Conservation (phyloP, 2,329 filamentous ascomycete species). For the Magnaporthiopsis rhizophila region DNA sequence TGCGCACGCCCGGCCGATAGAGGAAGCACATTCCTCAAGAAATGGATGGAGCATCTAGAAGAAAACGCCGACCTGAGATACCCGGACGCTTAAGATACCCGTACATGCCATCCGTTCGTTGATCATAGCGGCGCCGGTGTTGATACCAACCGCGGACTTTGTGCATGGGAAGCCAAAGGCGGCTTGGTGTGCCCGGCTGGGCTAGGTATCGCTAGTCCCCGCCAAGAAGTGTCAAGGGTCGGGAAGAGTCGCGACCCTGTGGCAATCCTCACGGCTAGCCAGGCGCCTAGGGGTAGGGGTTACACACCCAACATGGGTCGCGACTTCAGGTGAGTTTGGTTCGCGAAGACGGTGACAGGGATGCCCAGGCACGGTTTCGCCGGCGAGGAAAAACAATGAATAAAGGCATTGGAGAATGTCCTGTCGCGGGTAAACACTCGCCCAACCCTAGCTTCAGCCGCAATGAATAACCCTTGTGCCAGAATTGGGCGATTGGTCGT, state of each 20-base stretch:
- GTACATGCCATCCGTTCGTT: constrained; percentile 41
- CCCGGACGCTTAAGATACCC: constrained; percentile 78
- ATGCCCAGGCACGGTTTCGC: neutral
- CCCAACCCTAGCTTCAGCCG: neutral
- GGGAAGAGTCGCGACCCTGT: neutral
- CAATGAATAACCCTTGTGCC: neutral
- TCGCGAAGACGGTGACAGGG: neutral
- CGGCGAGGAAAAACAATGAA: neutral
- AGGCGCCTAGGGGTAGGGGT: neutral
- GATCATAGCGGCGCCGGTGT: neutral
- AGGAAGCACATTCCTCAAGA: constrained; percentile 76
- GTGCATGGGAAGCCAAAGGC: neutral
- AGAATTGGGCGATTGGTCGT: neutral
- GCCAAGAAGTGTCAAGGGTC: neutral
- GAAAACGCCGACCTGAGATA: constrained; percentile 86
- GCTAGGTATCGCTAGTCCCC: neutral
- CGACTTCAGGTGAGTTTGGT: neutral
- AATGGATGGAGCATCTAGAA: constrained; percentile 88
- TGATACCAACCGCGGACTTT: no score
- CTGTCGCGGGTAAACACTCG: neutral
- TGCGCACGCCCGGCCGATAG: constrained; percentile 33
- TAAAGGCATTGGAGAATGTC: neutral
- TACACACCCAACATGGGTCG: neutral
- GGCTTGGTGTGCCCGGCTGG: neutral
- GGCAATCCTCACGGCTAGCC: neutral